Evolutionary conservation across 2,329 filamentous ascomycete genomes (phyloP), one percentile per base, ranked within the genome.

Genomic region (Exserohilum turcica): DNA sequence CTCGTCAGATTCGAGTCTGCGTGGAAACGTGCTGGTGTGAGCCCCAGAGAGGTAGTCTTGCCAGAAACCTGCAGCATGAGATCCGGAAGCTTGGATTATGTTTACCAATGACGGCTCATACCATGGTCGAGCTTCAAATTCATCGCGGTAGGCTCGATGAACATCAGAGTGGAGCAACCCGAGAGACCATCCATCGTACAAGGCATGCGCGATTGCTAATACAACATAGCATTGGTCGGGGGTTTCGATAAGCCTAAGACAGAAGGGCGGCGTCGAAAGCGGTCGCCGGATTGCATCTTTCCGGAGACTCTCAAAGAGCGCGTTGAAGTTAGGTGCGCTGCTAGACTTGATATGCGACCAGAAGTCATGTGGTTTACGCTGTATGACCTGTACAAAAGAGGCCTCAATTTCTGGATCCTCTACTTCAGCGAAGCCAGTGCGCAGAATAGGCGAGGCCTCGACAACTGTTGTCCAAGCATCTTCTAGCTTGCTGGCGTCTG

Each of bases 131-230:
- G 71, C 32, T 2, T 63, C 59, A 9, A 77, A 69, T 0, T 70
- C 57, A 4, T 77, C 77, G 4, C 77, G 42, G 57, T 95, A 96
- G 1, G 87, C 85, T n/a, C 74, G 77, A 13, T 80, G 73, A 0
- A 96, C 81, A 64, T 94, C 86, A 37, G 82, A 78, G 63, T 94
- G 91, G 1, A 97, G 74, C 13, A 95, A 76, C 3, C 80, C 79
- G 10, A 97, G 81, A 2, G 92, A 96, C 84, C 87, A 92, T 0
- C 92, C 92, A 67, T 97, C 92, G 61, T 97, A 97, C 16, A 96
- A 79, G 1, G 92, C 91, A 73, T 97, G 92, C 0, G 92, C 83
- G 33, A 96, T 86, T 0, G 91, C 92, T 1, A 97, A 70, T 4
- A 84, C 52, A n/a, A 85, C 64, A 51, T 80, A 82, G 3, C 48